These are phyloP conservation scores for Mycena crocata DNA, from an alignment of 768 basidiomycete genomes.

Conservation along the genomic window DNA sequence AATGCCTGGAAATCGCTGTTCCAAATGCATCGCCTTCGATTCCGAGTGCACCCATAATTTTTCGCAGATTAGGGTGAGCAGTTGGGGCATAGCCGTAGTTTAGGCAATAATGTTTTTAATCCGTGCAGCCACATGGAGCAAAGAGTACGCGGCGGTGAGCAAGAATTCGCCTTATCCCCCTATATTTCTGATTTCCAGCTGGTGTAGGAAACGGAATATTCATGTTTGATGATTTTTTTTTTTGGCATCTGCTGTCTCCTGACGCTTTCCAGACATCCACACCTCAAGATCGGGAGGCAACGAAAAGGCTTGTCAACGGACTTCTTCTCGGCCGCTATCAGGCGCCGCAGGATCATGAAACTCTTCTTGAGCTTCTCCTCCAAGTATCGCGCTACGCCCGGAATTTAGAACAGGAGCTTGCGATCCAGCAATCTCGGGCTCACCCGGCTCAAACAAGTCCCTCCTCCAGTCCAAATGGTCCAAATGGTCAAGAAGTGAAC, in stretches of 20 bases:
- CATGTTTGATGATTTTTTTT: too few relatives aligned
- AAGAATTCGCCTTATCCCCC: constrained; percentile 2
- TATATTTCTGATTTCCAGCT: not conserved
- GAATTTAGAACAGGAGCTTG: constrained; percentile 16
- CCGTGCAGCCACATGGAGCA: not conserved
- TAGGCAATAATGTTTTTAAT: not conserved
- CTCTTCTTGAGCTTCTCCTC: constrained; percentile 21
- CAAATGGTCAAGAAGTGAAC: too few relatives aligned
- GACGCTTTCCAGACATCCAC: not conserved
- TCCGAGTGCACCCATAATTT: constrained; percentile 26
- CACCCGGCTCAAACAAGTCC: constrained; percentile 4
- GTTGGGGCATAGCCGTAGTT: too few relatives aligned
- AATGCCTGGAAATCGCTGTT: constrained; percentile 21
- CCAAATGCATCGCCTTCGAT: constrained; percentile 22
- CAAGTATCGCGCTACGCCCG: constrained; percentile 27
- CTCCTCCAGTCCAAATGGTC: not conserved
- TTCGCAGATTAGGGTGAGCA: constrained; percentile 20
- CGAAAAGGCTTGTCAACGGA: constrained; percentile 18
- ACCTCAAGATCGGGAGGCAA: not conserved
- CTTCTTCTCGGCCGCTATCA: constrained; percentile 5
- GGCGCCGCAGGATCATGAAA: constrained; percentile 21
- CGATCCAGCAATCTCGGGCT: constrained; percentile 12
- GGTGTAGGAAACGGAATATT: too few relatives aligned
- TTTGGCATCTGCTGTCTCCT: not conserved
- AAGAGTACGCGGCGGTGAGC: constrained; percentile 8